Base-by-base conservation (phyloP, 2,329 filamentous ascomycete species). In the Colletotrichum horii region DNA sequence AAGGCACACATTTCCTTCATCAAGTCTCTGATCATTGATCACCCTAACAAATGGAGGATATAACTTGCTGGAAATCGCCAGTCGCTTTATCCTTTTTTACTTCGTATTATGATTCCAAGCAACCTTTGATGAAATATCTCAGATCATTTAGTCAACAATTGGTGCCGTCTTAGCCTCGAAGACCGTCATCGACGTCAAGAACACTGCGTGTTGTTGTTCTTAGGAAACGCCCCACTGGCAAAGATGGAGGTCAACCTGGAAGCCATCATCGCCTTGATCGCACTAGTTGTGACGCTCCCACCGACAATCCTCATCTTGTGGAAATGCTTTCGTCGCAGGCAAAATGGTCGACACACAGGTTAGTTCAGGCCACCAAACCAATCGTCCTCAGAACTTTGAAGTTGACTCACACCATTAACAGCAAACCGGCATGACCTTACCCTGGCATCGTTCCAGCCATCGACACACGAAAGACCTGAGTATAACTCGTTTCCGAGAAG, bases 151-250 rank as follows among this genome's bases (percentile, higher is more conserved):
- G 19, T 7, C 43, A 1, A n/a, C n/a, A 48, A 8, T 3, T 14
- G 43, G 0, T 22, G 6, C 43, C n/a, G 22, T 3, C 1, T 2
- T 4, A 6, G 1, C 6, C 0, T 22, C 12, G 1, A 8, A 28
- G 4, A 16, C 24, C 2, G 26, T 48, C 2, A 11, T 1, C 15
- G 1, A 58, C 55, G 8, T 19, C 3, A 3, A 58, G n/a, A 26
- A 16, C 0, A 19, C 15, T 58, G 14, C 24, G 6, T 15, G 7
- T 1, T 15, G 7, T 1, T 0, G 0, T 58, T 6, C 26, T 12
- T 8, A 16, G 2, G 4, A 58, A 28, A 6, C 8, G 0, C 55
- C 26, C 24, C 2, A 11, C 6, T 26, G 1, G 0, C 0, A 19
- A 58, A 0, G 4, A 58, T 58, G 55, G 22, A 58, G 0, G 28